Conservation (phyloP, 2,329 filamentous ascomycete genomes). For the Pseudogymnoascus sp. region DNA sequence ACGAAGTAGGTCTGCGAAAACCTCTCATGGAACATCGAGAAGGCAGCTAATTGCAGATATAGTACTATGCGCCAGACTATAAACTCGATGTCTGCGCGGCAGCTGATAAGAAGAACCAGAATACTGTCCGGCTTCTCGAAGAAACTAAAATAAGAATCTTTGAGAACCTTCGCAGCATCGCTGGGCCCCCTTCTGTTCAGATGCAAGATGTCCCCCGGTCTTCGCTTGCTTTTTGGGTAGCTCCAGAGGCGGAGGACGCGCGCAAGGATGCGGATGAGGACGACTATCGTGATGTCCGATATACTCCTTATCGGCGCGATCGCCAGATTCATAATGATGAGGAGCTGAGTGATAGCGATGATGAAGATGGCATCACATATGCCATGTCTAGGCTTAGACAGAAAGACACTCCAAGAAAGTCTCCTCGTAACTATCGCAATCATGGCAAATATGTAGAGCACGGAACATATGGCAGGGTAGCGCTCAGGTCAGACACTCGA, state of each 20-base stretch:
- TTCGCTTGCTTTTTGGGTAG: slow-evolving; percentile 54
- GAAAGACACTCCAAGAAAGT: neutral
- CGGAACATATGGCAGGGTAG: neutral
- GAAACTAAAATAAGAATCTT: slow-evolving; percentile 74
- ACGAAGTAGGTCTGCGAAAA: slow-evolving; percentile 39
- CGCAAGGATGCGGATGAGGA: slow-evolving; percentile 71
- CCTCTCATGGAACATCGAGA: neutral
- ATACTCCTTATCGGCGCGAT: slow-evolving; percentile 77
- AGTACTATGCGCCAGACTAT: slow-evolving; percentile 85
- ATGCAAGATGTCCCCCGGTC: slow-evolving; percentile 71
- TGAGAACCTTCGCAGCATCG: slow-evolving; percentile 80
- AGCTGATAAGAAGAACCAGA: slow-evolving; percentile 83
- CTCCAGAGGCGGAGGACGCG: slow-evolving; percentile 56
- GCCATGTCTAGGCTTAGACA: neutral
- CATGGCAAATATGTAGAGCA: neutral
- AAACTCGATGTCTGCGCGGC: slow-evolving; percentile 82
- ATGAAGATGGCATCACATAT: slow-evolving; percentile 62
- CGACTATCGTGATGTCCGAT: slow-evolving; percentile 73
- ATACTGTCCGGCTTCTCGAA: slow-evolving; percentile 73
- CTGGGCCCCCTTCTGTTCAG: slow-evolving; percentile 82
- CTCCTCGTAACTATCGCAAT: neutral
- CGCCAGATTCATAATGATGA: slow-evolving; percentile 67
- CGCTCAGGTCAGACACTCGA: neutral
- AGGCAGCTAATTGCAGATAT: neutral
- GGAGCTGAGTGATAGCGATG: slow-evolving; percentile 82